Conservation (phyloP, 148 eudicot genomes). For the Drosera capensis region DNA sequence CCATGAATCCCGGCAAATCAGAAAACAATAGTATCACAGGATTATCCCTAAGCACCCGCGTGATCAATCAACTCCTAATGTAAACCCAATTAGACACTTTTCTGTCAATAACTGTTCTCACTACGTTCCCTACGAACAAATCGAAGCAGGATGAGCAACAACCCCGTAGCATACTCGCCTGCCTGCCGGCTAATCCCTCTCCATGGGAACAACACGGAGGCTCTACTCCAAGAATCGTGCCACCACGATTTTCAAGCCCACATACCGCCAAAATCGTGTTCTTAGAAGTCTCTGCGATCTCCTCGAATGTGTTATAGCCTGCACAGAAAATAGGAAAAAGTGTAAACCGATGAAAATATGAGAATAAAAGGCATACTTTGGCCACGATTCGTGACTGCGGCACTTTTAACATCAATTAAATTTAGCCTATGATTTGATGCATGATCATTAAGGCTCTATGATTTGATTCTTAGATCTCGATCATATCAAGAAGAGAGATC, state of each 20-base stretch:
- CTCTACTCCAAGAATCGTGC: slow-evolving; percentile 19
- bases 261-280: slow-evolving; percentile 43
- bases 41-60: too few species aligned
- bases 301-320: slow-evolving; percentile 37
- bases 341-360: too few species aligned
- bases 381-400: too few species aligned
- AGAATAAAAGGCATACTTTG: too few species aligned
- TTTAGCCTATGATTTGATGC: too few species aligned
- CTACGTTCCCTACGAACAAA: slow-evolving; percentile 30
- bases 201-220: slow-evolving; percentile 19
- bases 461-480: too few species aligned
- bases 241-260: slow-evolving; percentile 23
- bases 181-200: slow-evolving; percentile 12
- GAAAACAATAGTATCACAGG: too few species aligned
- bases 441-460: too few species aligned
- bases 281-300: slow-evolving; percentile 29
- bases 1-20: too few species aligned
- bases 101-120: slow-evolving; percentile 17
- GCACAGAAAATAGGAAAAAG: slow-evolving; percentile 9
- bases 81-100: slow-evolving; percentile 11
- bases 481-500: too few species aligned
- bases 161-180: slow-evolving; percentile 18
- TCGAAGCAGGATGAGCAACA: slow-evolving; percentile 41
- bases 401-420: too few species aligned
- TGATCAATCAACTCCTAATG: slow-evolving; percentile 11